phyloP scores from a whole-genome alignment of 2,329 filamentous ascomycete species.

The Ophiostoma quercus region DNA sequence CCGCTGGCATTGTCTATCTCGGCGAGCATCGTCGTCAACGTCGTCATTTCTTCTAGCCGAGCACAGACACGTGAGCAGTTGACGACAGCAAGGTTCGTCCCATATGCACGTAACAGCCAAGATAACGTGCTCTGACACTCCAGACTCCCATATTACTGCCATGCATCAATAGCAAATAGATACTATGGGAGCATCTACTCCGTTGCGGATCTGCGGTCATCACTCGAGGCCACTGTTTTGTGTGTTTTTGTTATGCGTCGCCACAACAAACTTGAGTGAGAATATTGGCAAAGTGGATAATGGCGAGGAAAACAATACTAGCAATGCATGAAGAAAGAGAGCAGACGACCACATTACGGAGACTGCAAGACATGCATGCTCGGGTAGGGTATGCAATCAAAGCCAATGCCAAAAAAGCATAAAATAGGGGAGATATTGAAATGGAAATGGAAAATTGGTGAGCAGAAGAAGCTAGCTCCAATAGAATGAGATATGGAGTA shows the following conservation, averaged over 20 bases:
- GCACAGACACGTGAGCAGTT: neutral
- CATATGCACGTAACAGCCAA: constrained; percentile 8
- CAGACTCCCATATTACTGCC: neutral
- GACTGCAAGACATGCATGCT: neutral
- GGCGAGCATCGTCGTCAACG: neutral
- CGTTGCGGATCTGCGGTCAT: neutral
- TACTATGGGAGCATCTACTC: neutral
- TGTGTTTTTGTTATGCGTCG: neutral
- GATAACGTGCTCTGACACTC: neutral
- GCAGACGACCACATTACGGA: neutral
- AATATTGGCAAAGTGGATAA: neutral
- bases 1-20: neutral
- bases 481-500: neutral
- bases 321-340: neutral
- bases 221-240: neutral
- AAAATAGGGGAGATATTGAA: neutral
- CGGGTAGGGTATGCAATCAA: neutral
- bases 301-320: neutral
- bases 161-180: neutral
- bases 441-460: neutral
- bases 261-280: neutral
- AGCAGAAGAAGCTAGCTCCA: constrained; percentile 1
- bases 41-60: neutral
- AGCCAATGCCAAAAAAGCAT: neutral
- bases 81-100: neutral